Evolutionary conservation across 306 rosid genomes (phyloP), one percentile per base, ranked within the genome.

Genomic region (Inga laurina): DNA sequence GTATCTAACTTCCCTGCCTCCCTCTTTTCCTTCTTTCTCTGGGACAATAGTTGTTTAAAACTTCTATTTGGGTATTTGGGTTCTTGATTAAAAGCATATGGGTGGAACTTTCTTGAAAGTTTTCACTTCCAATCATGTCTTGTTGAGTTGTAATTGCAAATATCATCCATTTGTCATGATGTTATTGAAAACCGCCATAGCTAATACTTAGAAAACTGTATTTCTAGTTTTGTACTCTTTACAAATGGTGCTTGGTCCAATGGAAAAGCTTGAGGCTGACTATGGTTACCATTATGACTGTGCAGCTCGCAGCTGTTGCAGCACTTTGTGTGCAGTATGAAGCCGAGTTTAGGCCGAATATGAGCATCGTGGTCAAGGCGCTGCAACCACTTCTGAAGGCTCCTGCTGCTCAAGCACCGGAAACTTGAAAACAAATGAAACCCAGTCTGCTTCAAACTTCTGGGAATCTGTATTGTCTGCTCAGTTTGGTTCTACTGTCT

Each of bases 331-430:
- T 96, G 83, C 99, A 96, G 85, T 96, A 96, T 74, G 99, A 96
- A 90, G 91, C 99, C 16, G 99, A 96, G 89, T 96, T 96, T 88
- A 90, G 99, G 89, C 99, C 99, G 41, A 96, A 94, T 77, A 96
- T 96, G 99, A 96, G 99, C 92, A 96, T 96, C 39, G 99, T 96
- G 51, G 99, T 96, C 74, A 96, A 96, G 86, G 99, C 99, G 4
- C 97, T 96, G 72, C 99, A 96, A 76, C 99, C 99, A 52, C 98
- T 96, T 84, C 87, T 96, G 81, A 96, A 88, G 85, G 37, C 97
- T 37, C 59, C 97, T 43, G 14, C 76, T 1, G 41, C 22, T 46
- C 88, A 88, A 3, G 85, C 90, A 16, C 89, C 93, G 1, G 94
- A 88, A 75, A 77, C 88, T 85, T 93, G 90, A 91, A 27, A 81